phyloP scores from a whole-genome alignment of 371 early-diverging fungal genomes.

The Batkoa obscura region DNA sequence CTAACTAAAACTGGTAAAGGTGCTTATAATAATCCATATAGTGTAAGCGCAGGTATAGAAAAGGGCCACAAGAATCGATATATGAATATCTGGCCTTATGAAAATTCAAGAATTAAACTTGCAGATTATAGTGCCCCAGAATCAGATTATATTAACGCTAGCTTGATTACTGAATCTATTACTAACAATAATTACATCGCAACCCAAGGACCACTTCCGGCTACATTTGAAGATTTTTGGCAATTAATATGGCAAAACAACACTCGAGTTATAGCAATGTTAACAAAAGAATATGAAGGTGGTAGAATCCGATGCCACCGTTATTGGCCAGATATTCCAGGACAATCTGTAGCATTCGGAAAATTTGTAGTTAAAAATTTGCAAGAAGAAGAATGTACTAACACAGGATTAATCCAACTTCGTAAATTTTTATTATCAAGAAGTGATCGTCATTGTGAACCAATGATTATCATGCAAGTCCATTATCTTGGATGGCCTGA shows the following conservation, averaged over 20 bases:
- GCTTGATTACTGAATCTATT: slow-evolving; percentile 25
- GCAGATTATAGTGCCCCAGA: slow-evolving; percentile 7
- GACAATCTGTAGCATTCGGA: slow-evolving; percentile 5
- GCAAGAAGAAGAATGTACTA: background rate
- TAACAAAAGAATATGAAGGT: slow-evolving; percentile 56
- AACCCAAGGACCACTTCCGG: slow-evolving; percentile 71
- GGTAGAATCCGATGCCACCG: slow-evolving; percentile 44
- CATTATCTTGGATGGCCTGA: slow-evolving; percentile 83
- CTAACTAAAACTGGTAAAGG: slow-evolving; percentile 35
- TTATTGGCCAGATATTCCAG: slow-evolving; percentile 42
- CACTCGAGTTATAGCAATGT: slow-evolving; percentile 57
- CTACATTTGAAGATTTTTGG: slow-evolving; percentile 78
- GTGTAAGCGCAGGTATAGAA: slow-evolving; percentile 42
- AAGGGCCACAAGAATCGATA: slow-evolving; percentile 52
- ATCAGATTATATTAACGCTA: slow-evolving; percentile 69
- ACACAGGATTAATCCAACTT: background rate
- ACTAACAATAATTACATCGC: slow-evolving; percentile 45
- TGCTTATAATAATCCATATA: slow-evolving; percentile 25
- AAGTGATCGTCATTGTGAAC: background rate
- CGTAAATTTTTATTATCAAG: background rate
- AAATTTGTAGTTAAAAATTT: slow-evolving; percentile 6
- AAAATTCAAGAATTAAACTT: slow-evolving; percentile 32
- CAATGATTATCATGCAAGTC: slow-evolving; percentile 35
- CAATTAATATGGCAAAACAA: slow-evolving; percentile 63
- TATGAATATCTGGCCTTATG: slow-evolving; percentile 56